These are phyloP conservation scores for Globisporangium mamillatum DNA, from an alignment of 352 stramenopile species.

Conservation along the genomic window DNA sequence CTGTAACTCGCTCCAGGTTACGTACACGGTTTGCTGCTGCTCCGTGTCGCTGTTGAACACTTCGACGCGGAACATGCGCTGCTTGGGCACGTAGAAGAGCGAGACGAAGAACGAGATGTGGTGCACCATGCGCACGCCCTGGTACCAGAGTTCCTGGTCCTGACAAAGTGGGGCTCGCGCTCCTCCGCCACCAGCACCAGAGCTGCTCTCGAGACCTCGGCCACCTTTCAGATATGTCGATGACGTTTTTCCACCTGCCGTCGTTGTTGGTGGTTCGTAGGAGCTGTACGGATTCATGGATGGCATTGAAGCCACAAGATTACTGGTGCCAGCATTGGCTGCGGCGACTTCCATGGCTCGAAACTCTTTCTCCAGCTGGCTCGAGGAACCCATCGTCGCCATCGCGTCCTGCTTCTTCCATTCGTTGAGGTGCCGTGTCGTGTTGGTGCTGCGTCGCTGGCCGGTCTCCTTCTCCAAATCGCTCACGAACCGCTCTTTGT, in stretches of 20 bases:
- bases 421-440: slow-evolving; percentile 31
- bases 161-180: slow-evolving; percentile 9
- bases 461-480: slow-evolving; percentile 67
- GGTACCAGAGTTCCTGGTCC: slow-evolving; percentile 68
- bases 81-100: slow-evolving; percentile 59
- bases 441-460: slow-evolving; percentile 40
- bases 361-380: slow-evolving; percentile 51
- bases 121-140: slow-evolving; percentile 59
- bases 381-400: slow-evolving; percentile 22
- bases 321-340: neutral
- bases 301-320: neutral
- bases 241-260: slow-evolving; percentile 7
- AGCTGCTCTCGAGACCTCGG: neutral
- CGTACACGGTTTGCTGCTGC: slow-evolving; percentile 73
- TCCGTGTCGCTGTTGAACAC: slow-evolving; percentile 81
- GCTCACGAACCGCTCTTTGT: slow-evolving; percentile 78
- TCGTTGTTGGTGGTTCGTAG: slow-evolving; percentile 14
- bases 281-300: neutral
- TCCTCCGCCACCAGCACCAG: neutral
- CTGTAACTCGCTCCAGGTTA: slow-evolving; percentile 57
- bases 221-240: slow-evolving; percentile 12
- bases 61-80: slow-evolving; percentile 67
- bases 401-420: slow-evolving; percentile 30
- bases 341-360: slow-evolving; percentile 24
- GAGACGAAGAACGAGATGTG: slow-evolving; percentile 75